Evolutionary conservation across 2,329 filamentous ascomycete genomes (phyloP).

Genomic region (Cercospora nicotianae): DNA sequence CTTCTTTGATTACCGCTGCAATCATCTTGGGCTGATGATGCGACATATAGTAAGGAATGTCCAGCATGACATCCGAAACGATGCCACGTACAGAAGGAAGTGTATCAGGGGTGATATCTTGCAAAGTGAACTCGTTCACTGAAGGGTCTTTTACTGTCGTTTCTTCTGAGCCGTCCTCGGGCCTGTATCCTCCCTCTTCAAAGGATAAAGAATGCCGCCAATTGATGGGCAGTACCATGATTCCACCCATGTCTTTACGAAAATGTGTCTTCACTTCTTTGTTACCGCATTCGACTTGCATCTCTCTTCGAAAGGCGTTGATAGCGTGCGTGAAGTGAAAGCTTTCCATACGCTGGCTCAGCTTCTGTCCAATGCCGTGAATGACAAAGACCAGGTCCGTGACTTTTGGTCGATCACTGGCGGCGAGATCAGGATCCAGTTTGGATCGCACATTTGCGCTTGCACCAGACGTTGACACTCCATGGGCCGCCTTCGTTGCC

Average conservation of each 20-base stretch:
- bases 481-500: slow-evolving; percentile 46
- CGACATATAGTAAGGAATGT: slow-evolving; percentile 96
- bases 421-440: slow-evolving; percentile 61
- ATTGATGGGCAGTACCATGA: slow-evolving; percentile 93
- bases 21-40: slow-evolving; percentile 97
- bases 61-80: slow-evolving; percentile 96
- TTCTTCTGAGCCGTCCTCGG: slow-evolving; percentile 54
- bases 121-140: slow-evolving; percentile 66
- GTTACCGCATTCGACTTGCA: slow-evolving; percentile 79
- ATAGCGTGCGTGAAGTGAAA: slow-evolving; percentile 97
- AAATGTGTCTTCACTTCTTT: slow-evolving; percentile 73
- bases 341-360: slow-evolving; percentile 90
- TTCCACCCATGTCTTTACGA: slow-evolving; percentile 74
- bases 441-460: slow-evolving; percentile 43
- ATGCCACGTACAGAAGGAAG: slow-evolving; percentile 88
- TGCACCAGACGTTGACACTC: slow-evolving; percentile 47
- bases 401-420: slow-evolving; percentile 66
- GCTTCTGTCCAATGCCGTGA: slow-evolving; percentile 94
- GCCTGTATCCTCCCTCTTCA: slow-evolving; percentile 67
- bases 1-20: slow-evolving; percentile 79
- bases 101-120: slow-evolving; percentile 88
- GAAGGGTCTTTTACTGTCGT: slow-evolving; percentile 12
- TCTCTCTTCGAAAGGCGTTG: slow-evolving; percentile 80
- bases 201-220: slow-evolving; percentile 89
- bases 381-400: slow-evolving; percentile 88